These are phyloP conservation scores for Ceratobasidium sp. DNA, from an alignment of 1,284 basidiomycete genomes.

Conservation along the genomic window DNA sequence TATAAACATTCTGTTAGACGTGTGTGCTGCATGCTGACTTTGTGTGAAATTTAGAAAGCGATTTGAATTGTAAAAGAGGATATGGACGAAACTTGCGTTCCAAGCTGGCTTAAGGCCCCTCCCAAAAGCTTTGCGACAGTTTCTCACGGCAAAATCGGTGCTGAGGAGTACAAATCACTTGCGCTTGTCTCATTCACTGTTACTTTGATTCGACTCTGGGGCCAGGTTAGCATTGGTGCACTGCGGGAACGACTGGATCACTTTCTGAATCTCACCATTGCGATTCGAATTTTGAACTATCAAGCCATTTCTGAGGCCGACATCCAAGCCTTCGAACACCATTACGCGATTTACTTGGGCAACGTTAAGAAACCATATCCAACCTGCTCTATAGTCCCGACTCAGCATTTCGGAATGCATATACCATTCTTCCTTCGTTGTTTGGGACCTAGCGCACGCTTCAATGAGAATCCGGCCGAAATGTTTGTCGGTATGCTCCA, in stretches of 20 bases:
- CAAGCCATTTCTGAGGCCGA: neutral
- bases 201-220: slow-evolving; percentile 42
- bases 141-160: slow-evolving; percentile 44
- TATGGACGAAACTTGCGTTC: slow-evolving; percentile 28
- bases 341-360: neutral
- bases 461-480: slow-evolving; percentile 12
- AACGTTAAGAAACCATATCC: slow-evolving; percentile 3
- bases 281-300: neutral
- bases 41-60: neutral
- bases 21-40: no score
- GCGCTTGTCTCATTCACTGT: slow-evolving; percentile 46
- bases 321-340: neutral
- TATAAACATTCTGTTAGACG: no score
- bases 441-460: neutral
- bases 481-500: slow-evolving; percentile 5
- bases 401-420: neutral
- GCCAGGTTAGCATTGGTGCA: no score
- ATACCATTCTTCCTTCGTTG: neutral
- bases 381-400: neutral
- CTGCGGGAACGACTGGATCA: slow-evolving; percentile 5
- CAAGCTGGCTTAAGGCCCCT: slow-evolving; percentile 33
- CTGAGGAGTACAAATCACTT: slow-evolving; percentile 48
- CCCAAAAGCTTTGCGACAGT: slow-evolving; percentile 41
- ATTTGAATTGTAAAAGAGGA: slow-evolving; percentile 31
- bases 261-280: neutral